phyloP scores from a whole-genome alignment of 371 early-diverging fungal species.

The Blakeslea trispora region DNA sequence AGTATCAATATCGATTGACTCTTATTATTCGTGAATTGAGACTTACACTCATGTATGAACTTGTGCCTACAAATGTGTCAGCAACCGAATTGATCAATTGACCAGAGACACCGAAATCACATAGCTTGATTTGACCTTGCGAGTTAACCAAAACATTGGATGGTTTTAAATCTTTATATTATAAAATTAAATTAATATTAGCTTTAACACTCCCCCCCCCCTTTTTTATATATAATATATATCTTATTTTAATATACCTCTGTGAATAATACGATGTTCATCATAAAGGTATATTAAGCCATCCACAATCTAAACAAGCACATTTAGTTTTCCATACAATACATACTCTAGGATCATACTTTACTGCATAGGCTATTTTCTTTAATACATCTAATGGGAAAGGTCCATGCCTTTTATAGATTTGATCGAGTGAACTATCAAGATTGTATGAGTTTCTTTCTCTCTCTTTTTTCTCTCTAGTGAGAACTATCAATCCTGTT shows the following conservation, averaged over 20 bases:
- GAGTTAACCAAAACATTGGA: slow-evolving; percentile 82
- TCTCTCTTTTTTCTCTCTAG: too few relatives aligned
- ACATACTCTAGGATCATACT: too few relatives aligned
- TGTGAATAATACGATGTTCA: slow-evolving; percentile 84
- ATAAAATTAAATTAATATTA: not conserved
- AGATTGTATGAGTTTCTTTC: too few relatives aligned
- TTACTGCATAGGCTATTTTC: slow-evolving; percentile 74
- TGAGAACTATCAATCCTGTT: too few relatives aligned
- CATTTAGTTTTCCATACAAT: too few relatives aligned
- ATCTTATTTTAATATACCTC: slow-evolving; percentile 61
- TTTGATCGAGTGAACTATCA: slow-evolving; percentile 72
- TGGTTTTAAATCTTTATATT: slow-evolving; percentile 73
- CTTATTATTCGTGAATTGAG: not conserved
- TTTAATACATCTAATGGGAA: slow-evolving; percentile 77
- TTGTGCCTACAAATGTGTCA: slow-evolving; percentile 90
- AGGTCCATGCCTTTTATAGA: slow-evolving; percentile 77
- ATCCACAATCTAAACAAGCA: slow-evolving; percentile 70
- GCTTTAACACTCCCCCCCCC: not conserved
- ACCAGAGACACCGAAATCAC: slow-evolving; percentile 91
- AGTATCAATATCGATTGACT: not conserved
- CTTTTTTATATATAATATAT: too few relatives aligned
- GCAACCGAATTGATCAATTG: slow-evolving; percentile 82
- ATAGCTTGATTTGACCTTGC: slow-evolving; percentile 82
- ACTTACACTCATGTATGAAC: slow-evolving; percentile 91
- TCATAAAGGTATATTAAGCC: slow-evolving; percentile 85